Base-by-base conservation (phyloP, 345 rosid species). In the Eutrema japonicum region DNA sequence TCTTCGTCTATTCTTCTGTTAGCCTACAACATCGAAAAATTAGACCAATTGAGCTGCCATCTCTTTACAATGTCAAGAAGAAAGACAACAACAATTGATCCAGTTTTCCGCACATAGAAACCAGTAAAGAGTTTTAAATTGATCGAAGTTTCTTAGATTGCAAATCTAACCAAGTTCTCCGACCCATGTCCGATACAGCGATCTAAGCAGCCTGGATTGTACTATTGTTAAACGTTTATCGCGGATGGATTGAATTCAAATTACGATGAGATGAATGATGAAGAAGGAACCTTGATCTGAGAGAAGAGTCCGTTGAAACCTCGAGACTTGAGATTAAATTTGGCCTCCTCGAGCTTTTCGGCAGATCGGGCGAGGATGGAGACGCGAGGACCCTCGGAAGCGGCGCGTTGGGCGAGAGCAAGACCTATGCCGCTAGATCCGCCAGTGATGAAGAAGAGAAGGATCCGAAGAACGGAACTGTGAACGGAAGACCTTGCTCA, bases 291-390 rank as follows among this genome's bases (percentile, higher is more conserved):
- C 22, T 18, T 1, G 22, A 18, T 18, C 22, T 0, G 22, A 18
- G 22, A 18, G 22, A 18, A 18, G 22, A 18, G 22, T 18, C 22
- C 22, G 22, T 18, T 18, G 22, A 18, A 18, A 18, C 22, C 22
- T 18, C 22, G 22, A 18, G 22, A 18, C 22, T 18, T 18, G 22
- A 18, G 22, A 18, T 18, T 18, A 18, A 18, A 18, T 62, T 63
- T 86, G 1, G 98, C 96, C 55, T 88, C 89, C 12, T 89, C 88
- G 62, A 91, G 94, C 73, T 86, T 89, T 5, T 18, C 41, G 1
- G 58, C 26, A 35, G 97, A 87, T 0, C 96, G 83, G 0, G 96
- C 90, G 11, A 93, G 81, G 79, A 93, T 83, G 22, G 96, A 93
- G 53, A 91, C 89, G 7, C 84, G 85, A 49, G 96, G 92, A 0